A percentile compares a stretch with the other conserved stretches of the same genome.
phyloP scores from a whole-genome alignment of 768 basidiomycete genomes.

The Pholiota microspora region DNA sequence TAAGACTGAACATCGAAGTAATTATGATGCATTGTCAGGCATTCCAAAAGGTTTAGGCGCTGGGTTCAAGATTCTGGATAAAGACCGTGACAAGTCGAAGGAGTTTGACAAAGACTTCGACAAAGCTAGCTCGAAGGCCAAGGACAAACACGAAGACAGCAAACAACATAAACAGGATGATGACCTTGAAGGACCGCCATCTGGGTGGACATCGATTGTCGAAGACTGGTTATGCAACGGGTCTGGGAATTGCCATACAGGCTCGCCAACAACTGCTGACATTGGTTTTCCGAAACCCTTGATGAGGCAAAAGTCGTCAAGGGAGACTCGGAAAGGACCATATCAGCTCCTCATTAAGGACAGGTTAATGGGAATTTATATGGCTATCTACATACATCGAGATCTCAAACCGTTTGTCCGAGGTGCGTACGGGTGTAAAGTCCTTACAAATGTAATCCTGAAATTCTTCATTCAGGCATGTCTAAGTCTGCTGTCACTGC shows the following conservation, averaged over 20 bases:
- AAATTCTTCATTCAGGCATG: slow-evolving; percentile 41
- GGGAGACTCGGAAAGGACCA: slow-evolving; percentile 58
- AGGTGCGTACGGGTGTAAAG: slow-evolving; percentile 36
- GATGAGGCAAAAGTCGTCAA: slow-evolving; percentile 38
- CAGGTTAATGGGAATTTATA: slow-evolving; percentile 86
- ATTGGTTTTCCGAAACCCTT: slow-evolving; percentile 41
- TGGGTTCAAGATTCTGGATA: slow-evolving; percentile 66
- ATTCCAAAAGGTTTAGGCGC: slow-evolving; percentile 79
- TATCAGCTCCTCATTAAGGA: slow-evolving; percentile 88
- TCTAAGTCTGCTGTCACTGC: slow-evolving; percentile 85
- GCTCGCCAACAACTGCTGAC: slow-evolving; percentile 38
- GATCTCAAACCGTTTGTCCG: slow-evolving; percentile 63
- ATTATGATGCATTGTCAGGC: slow-evolving; percentile 34
- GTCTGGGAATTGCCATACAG: slow-evolving; percentile 23
- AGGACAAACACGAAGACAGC: slow-evolving; percentile 28
- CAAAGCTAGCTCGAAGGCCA: slow-evolving; percentile 23
- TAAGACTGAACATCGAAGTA: too few species aligned
- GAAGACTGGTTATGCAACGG: slow-evolving; percentile 69
- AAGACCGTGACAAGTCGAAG: slow-evolving; percentile 42
- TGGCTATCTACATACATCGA: slow-evolving; percentile 72
- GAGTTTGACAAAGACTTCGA: slow-evolving; percentile 29
- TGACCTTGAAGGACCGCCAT: slow-evolving; percentile 24
- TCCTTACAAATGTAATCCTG: background rate
- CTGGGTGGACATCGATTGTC: slow-evolving; percentile 74
- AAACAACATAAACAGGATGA: slow-evolving; percentile 25